Conservation (phyloP, 2,329 filamentous ascomycete genomes). For the Alternaria viburni region DNA sequence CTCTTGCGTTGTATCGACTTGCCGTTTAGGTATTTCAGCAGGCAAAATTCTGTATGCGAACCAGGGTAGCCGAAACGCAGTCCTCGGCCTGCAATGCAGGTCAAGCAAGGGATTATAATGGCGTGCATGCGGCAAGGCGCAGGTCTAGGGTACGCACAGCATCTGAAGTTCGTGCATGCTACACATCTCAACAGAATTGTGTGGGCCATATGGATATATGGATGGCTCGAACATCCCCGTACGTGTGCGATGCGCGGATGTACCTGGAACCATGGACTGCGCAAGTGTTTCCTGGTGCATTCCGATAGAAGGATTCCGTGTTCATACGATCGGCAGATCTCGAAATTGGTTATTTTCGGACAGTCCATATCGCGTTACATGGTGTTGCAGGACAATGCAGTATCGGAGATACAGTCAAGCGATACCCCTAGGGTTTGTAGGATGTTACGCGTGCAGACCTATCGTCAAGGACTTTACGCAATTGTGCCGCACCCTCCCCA, state of each 20-base stretch:
- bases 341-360: not conserved
- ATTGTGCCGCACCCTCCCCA: not conserved
- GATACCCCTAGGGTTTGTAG: not conserved
- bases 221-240: not conserved
- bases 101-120: not conserved
- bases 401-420: not conserved
- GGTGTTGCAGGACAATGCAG: not conserved
- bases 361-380: not conserved
- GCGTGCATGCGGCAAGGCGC: conserved; percentile 1
- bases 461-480: not conserved
- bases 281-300: not conserved
- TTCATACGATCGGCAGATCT: not conserved
- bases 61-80: not conserved
- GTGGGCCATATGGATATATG: not conserved
- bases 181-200: not conserved
- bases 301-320: not conserved
- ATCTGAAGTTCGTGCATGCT: not conserved
- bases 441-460: not conserved
- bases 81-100: not conserved
- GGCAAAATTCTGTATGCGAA: not conserved
- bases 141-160: not conserved
- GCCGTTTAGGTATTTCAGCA: not conserved
- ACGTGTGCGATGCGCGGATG: not conserved
- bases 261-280: not conserved
- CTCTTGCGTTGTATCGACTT: not conserved